Conservation (phyloP, 352 stramenopile species). For the Globisporangium parvum region DNA sequence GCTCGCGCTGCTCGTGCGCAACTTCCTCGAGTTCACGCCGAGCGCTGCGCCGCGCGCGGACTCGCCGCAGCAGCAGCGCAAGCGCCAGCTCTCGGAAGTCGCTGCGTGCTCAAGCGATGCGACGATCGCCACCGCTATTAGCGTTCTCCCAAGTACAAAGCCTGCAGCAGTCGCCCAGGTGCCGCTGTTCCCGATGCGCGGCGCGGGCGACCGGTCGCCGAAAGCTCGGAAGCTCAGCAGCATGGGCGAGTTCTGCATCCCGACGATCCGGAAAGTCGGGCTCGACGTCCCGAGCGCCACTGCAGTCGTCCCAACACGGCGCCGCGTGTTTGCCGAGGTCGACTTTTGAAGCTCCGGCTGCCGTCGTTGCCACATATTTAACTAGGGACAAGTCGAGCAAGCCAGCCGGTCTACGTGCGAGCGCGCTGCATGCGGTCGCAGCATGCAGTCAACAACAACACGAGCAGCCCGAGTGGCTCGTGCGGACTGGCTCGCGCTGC, state of each 20-base stretch:
- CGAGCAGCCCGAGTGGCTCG: too few species aligned
- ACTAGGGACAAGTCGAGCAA: conserved; percentile 1
- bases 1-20: conserved; percentile 52
- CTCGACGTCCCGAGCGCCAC: conserved; percentile 19
- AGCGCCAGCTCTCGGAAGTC: conserved; percentile 55
- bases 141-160: conserved; percentile 8
- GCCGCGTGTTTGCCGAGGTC: conserved; percentile 73
- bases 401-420: not conserved
- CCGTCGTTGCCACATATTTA: conserved; percentile 4
- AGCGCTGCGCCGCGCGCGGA: conserved; percentile 2
- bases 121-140: conserved; percentile 11
- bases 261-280: conserved; percentile 33
- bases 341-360: conserved; percentile 32
- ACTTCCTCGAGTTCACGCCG: conserved; percentile 54
- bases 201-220: conserved; percentile 18
- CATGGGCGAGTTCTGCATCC: conserved; percentile 36
- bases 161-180: not conserved
- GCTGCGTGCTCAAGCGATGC: conserved; percentile 19
- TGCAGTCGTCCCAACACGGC: conserved; percentile 34
- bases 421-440: too few species aligned
- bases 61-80: conserved; percentile 19
- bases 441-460: too few species aligned
- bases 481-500: too few species aligned
- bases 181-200: conserved; percentile 29
- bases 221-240: conserved; percentile 63